These are phyloP conservation scores for Termitomyces sp. DNA, from an alignment of 768 basidiomycete genomes.

Conservation along the genomic window DNA sequence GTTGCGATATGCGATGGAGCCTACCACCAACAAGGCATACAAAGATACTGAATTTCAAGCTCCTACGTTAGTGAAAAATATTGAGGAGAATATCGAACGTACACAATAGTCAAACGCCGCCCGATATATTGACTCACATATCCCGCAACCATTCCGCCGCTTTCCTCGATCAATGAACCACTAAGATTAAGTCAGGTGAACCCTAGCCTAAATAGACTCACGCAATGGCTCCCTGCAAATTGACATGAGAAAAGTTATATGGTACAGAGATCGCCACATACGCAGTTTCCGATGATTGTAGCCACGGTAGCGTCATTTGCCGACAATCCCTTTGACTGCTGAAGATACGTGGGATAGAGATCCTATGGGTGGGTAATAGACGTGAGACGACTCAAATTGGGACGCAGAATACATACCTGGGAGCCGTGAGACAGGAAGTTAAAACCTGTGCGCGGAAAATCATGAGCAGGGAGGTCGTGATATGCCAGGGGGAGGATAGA, in stretches of 20 bases:
- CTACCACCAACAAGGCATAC: slow-evolving; percentile 48
- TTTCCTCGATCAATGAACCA: neutral
- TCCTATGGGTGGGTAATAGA: slow-evolving; percentile 26
- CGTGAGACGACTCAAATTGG: neutral
- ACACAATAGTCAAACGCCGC: slow-evolving; percentile 20
- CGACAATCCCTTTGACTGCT: slow-evolving; percentile 46
- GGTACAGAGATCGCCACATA: slow-evolving; percentile 3
- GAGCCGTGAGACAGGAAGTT: slow-evolving; percentile 54
- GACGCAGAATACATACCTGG: slow-evolving; percentile 29
- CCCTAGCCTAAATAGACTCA: neutral
- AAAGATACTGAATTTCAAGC: slow-evolving; percentile 34
- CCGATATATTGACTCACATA: slow-evolving; percentile 17
- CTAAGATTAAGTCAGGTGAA: neutral
- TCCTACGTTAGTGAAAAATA: neutral
- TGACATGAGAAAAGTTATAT: neutral
- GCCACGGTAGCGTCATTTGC: slow-evolving; percentile 47
- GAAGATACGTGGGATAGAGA: slow-evolving; percentile 60
- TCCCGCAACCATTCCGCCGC: slow-evolving; percentile 17
- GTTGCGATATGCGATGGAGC: neutral
- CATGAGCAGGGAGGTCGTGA: neutral
- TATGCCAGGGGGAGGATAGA: neutral
- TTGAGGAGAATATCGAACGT: neutral
- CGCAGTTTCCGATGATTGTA: slow-evolving; percentile 64
- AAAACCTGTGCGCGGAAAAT: slow-evolving; percentile 29
- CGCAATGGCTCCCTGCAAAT: slow-evolving; percentile 17